Evolutionary conservation across 257 asterid species (phyloP).

Genomic region (Leonotis leonurus): DNA sequence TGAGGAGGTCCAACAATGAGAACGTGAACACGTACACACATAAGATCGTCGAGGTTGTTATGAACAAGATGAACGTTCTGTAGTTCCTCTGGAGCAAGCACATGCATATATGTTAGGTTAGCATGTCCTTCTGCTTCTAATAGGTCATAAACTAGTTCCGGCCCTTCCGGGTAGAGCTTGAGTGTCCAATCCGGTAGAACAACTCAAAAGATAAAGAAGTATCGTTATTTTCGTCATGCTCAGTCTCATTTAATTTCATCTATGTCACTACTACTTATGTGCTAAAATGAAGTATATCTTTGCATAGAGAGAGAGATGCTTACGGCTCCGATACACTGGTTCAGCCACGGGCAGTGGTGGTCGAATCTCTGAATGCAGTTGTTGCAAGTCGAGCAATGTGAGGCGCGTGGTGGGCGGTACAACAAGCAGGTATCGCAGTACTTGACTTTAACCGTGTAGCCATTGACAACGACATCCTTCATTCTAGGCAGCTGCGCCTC

Average conservation of each 20-base stretch:
- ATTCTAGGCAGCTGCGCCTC: slow-evolving; percentile 49
- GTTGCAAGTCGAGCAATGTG: slow-evolving; percentile 83
- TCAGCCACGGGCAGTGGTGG: slow-evolving; percentile 86
- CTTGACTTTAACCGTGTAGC: slow-evolving; percentile 55
- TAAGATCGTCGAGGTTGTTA: slow-evolving; percentile 61
- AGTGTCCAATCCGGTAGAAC: no score
- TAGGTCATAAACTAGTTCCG: no score
- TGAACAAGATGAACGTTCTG: slow-evolving; percentile 62
- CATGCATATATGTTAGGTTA: no score
- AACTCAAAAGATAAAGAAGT: no score
- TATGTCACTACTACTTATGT: no score
- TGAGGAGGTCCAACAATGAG: slow-evolving; percentile 43
- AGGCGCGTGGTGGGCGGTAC: slow-evolving; percentile 80
- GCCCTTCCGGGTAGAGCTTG: no score
- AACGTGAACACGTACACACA: slow-evolving; percentile 68
- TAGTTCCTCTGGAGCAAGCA: slow-evolving; percentile 84
- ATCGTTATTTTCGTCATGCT: no score
- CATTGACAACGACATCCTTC: slow-evolving; percentile 56
- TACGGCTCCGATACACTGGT: slow-evolving; percentile 84
- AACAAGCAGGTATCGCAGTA: slow-evolving; percentile 70
- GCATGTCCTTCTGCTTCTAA: no score
- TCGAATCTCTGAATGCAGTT: slow-evolving; percentile 75
- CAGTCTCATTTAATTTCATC: no score
- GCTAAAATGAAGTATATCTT: no score
- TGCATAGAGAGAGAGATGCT: slow-evolving; percentile 13